These are phyloP conservation scores for Choanephora cucurbitarum DNA, from an alignment of 371 early-diverging fungal genomes.

Conservation along the genomic window DNA sequence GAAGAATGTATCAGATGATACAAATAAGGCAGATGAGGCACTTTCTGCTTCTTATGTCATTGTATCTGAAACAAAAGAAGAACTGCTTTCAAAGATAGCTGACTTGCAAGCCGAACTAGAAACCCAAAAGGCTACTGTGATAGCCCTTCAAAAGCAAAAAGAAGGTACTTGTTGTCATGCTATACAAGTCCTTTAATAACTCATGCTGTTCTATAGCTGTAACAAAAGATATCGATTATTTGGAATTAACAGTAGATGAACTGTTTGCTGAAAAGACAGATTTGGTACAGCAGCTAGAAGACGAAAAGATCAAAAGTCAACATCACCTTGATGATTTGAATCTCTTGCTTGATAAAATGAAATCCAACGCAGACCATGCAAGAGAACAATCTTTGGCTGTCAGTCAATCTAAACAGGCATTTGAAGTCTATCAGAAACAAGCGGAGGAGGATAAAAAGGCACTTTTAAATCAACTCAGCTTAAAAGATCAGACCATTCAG, in stretches of 20 bases:
- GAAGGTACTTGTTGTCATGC: too few relatives aligned
- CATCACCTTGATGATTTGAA: conserved; percentile 24
- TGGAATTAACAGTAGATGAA: conserved; percentile 52
- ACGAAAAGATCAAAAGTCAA: conserved; percentile 33
- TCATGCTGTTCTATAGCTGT: conserved; percentile 28
- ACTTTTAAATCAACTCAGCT: background rate
- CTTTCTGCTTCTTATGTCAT: conserved; percentile 12
- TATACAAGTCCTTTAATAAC: too few relatives aligned
- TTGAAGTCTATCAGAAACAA: conserved; percentile 17
- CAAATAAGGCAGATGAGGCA: conserved; percentile 9
- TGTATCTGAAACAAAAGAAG: background rate
- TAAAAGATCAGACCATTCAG: conserved; percentile 13
- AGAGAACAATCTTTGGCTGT: conserved; percentile 29
- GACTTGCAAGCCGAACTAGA: conserved; percentile 18
- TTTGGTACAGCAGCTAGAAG: conserved; percentile 37
- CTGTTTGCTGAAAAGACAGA: conserved; percentile 47
- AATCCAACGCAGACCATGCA: conserved; percentile 23
- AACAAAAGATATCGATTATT: conserved; percentile 47
- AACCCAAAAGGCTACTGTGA: conserved; percentile 16
- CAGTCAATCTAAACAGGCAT: conserved; percentile 19
- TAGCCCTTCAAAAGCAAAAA: conserved; percentile 28
- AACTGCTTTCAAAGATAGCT: background rate
- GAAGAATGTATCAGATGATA: conserved; percentile 1
- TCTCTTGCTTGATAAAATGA: conserved; percentile 20
- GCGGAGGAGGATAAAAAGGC: conserved; percentile 5